These are phyloP conservation scores for Botrytis galanthina DNA, from an alignment of 2,329 filamentous ascomycete genomes.

Conservation along the genomic window DNA sequence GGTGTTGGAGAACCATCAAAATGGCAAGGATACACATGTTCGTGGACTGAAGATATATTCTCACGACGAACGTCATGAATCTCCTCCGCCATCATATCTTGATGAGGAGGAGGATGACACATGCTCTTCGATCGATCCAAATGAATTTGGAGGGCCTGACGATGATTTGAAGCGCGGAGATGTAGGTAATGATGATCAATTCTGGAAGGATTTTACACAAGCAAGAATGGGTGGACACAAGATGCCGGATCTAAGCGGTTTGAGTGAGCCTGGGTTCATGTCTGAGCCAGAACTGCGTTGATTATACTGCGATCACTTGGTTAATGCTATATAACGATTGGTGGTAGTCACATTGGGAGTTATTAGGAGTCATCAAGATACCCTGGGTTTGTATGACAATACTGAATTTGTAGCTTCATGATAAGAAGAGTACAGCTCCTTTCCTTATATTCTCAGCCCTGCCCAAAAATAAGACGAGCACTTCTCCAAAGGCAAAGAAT, in stretches of 20 bases:
- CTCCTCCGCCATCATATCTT: constrained; percentile 25
- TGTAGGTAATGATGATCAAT: constrained; percentile 20
- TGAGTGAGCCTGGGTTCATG: constrained; percentile 39
- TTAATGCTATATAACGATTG: background rate
- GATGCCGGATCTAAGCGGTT: constrained; percentile 23
- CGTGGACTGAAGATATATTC: constrained; percentile 85
- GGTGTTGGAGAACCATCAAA: constrained; percentile 95
- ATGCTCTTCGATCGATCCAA: background rate
- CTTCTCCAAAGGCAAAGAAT: background rate
- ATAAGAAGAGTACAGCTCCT: background rate
- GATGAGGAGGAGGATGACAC: constrained; percentile 20
- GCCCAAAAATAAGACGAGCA: background rate
- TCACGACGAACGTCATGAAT: constrained; percentile 33
- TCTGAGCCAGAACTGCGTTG: constrained; percentile 38
- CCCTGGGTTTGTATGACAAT: constrained; percentile 6
- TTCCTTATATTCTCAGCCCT: background rate
- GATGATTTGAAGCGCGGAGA: constrained; percentile 12
- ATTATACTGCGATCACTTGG: constrained; percentile 8
- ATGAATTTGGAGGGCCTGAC: background rate
- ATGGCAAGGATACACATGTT: constrained; percentile 98
- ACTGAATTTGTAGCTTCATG: background rate
- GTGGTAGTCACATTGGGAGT: background rate
- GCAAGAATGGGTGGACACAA: background rate
- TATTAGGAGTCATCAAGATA: constrained; percentile 8
- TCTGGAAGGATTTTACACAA: constrained; percentile 10